These are phyloP conservation scores for Auricularia sp. DNA, from an alignment of 768 basidiomycete species.

Conservation along the genomic window DNA sequence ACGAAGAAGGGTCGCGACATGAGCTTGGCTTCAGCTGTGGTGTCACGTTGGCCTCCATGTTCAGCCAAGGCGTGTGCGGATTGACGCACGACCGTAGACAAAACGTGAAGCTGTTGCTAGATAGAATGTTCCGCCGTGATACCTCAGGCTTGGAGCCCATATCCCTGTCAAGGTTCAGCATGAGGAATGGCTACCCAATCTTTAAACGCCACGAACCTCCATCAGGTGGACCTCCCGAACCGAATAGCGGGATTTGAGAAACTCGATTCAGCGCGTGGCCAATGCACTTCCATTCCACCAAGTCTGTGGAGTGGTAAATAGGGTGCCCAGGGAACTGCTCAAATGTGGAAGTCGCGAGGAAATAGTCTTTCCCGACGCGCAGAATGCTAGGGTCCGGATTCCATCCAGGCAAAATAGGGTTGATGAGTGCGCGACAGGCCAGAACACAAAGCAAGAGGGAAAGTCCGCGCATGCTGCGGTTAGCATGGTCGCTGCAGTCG, in stretches of 20 bases:
- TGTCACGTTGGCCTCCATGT: neutral
- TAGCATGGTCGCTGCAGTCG: neutral
- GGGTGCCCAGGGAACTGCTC: slow-evolving; percentile 18
- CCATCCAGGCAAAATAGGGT: neutral
- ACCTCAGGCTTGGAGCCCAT: neutral
- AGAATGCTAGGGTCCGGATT: slow-evolving; percentile 18
- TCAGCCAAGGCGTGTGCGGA: neutral
- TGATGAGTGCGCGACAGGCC: neutral
- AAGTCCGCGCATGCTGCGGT: neutral
- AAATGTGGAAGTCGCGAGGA: slow-evolving; percentile 16
- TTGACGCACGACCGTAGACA: neutral
- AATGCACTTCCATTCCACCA: slow-evolving; percentile 15
- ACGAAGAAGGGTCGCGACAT: neutral
- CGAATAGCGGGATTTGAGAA: slow-evolving; percentile 1
- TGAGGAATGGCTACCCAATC: neutral
- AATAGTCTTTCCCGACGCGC: slow-evolving; percentile 13
- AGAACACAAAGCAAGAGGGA: neutral
- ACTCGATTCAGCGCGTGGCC: slow-evolving; percentile 8
- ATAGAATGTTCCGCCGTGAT: neutral
- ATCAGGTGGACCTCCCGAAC: slow-evolving; percentile 1
- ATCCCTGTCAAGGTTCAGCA: neutral
- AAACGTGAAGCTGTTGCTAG: neutral
- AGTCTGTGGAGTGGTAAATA: slow-evolving; percentile 15
- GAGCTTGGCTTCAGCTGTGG: neutral
- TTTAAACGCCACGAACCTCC: neutral